Percentiles rank a stretch among this genome's conserved stretches.
These are phyloP conservation scores for Pinus tabuliformis DNA, from an alignment of 75 land plant species.

Conservation along the genomic window DNA sequence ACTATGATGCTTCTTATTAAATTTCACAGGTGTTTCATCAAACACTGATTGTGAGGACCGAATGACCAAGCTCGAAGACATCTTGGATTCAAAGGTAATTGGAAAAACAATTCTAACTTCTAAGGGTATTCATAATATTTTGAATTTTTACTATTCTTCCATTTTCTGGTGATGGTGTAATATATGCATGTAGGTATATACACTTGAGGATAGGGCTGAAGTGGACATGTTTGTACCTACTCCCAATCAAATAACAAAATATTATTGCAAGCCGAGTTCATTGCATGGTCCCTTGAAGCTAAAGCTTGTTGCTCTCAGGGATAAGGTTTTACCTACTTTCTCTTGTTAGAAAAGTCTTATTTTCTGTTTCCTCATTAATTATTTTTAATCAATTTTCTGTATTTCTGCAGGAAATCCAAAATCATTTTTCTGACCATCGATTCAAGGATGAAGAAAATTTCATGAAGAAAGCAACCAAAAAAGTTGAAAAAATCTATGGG, in stretches of 20 bases:
- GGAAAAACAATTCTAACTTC: background rate
- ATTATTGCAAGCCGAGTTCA: conserved; percentile 21
- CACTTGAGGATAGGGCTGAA: conserved; percentile 65
- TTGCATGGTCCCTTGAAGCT: conserved; percentile 19
- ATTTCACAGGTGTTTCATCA: conserved; percentile 49
- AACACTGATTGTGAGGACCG: conserved; percentile 49
- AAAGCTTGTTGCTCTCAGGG: conserved; percentile 36
- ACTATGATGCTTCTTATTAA: background rate
- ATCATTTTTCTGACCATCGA: background rate
- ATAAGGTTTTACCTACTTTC: conserved; percentile 36
- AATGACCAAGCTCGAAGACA: conserved; percentile 50
- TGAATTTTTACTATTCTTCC: background rate
- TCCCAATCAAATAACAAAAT: conserved; percentile 31
- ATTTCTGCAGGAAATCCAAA: conserved; percentile 18
- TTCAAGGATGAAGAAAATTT: conserved; percentile 48
- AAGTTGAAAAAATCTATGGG: conserved; percentile 36
- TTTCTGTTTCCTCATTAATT: background rate
- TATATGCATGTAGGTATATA: conserved; percentile 24
- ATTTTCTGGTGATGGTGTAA: background rate
- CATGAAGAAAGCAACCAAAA: conserved; percentile 30
- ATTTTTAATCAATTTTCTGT: conserved; percentile 33
- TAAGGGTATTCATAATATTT: background rate
- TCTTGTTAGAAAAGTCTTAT: background rate
- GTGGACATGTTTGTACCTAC: conserved; percentile 66
- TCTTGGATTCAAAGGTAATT: conserved; percentile 56